Conservation (phyloP, 2,329 filamentous ascomycete species). For the Diaporthe capsici region DNA sequence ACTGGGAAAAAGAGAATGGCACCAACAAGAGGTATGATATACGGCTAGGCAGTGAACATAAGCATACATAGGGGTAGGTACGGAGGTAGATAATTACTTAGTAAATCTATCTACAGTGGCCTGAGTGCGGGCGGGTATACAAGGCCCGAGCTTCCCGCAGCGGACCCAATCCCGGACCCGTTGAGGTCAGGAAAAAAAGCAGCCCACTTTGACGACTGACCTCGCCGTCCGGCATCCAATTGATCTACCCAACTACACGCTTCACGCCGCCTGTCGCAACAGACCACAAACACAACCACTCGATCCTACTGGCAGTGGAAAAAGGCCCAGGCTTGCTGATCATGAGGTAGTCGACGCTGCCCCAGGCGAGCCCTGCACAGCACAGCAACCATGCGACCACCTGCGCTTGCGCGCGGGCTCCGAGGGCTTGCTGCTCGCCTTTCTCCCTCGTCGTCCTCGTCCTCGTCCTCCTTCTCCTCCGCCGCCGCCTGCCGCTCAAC, state of each 20-base stretch:
- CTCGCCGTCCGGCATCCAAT: not conserved
- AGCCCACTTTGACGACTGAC: not conserved
- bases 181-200: not conserved
- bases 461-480: not conserved
- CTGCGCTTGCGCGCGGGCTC: conserved; percentile 27
- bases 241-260: not conserved
- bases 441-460: not conserved
- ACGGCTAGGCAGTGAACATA: too few species aligned
- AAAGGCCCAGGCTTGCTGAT: not conserved
- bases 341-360: conserved; percentile 31
- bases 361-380: conserved; percentile 27
- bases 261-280: not conserved
- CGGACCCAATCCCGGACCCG: not conserved
- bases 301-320: not conserved
- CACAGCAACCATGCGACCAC: conserved; percentile 39
- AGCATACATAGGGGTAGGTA: too few species aligned
- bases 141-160: not conserved
- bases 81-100: too few species aligned
- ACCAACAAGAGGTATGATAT: too few species aligned
- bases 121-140: not conserved
- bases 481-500: not conserved
- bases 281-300: not conserved
- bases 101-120: too few species aligned
- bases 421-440: conserved; percentile 29
- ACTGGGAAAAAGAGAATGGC: not conserved